Evolutionary conservation across 2,329 filamentous ascomycete species (phyloP).

Genomic region (Trichoderma pleuroti): DNA sequence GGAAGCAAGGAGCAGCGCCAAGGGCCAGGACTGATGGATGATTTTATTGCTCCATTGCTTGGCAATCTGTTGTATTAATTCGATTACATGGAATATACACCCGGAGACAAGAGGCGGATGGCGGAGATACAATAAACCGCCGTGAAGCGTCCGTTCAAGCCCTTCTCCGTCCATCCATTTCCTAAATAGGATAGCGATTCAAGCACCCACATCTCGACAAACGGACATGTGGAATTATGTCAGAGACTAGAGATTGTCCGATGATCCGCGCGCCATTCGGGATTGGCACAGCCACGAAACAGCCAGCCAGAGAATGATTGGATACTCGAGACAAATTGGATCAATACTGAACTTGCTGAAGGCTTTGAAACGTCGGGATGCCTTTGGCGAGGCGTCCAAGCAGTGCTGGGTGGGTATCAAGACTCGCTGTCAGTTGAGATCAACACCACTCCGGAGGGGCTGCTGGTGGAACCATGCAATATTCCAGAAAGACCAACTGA

Average conservation of each 20-base stretch:
- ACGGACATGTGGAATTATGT: neutral
- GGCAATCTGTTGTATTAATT: neutral
- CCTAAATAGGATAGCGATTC: conserved; percentile 1
- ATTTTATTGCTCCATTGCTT: neutral
- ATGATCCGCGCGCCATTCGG: neutral
- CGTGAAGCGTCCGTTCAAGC: neutral
- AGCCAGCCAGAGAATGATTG: conserved; percentile 1
- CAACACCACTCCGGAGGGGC: neutral
- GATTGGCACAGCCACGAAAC: conserved; percentile 5
- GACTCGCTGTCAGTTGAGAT: neutral
- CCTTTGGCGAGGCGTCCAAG: neutral
- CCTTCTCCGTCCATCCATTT: neutral
- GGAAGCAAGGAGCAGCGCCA: neutral
- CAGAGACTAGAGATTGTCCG: neutral
- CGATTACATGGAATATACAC: neutral
- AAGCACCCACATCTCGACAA: neutral
- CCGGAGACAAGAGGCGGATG: neutral
- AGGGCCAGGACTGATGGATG: neutral
- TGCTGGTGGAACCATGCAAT: neutral
- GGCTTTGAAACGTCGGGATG: neutral
- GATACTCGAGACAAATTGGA: neutral
- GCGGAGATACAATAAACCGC: neutral
- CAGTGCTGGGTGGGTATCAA: neutral
- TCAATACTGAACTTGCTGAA: neutral
- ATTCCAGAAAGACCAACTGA: neutral